Percentiles rank a stretch among this genome's conserved stretches.
phyloP scores from a whole-genome alignment of 2,329 filamentous ascomycete species.

The Fusarium beomiforme region DNA sequence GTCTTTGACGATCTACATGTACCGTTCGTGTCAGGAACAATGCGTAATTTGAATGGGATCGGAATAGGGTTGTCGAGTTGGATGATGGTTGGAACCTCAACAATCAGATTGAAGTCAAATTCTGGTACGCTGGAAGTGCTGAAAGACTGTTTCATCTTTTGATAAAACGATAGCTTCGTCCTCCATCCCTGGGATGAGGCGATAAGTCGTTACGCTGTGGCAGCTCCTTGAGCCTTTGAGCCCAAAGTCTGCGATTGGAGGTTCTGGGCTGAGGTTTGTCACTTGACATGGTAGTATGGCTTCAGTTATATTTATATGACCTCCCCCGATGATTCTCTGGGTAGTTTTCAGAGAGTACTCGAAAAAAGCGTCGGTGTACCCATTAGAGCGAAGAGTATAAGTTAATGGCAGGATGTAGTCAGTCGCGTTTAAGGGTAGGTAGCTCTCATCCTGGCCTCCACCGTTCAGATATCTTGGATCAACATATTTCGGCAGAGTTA shows the following conservation, averaged over 20 bases:
- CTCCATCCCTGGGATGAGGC: conserved; percentile 48
- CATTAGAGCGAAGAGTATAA: background rate
- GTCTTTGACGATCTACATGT: conserved; percentile 36
- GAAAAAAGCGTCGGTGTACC: conserved; percentile 9
- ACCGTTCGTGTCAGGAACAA: conserved; percentile 18
- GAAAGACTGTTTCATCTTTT: conserved; percentile 49
- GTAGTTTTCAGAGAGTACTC: conserved; percentile 51
- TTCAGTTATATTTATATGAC: background rate
- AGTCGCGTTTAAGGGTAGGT: background rate
- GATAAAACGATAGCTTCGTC: conserved; percentile 46
- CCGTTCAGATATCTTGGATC: background rate
- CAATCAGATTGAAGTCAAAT: conserved; percentile 41
- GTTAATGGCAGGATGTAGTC: conserved; percentile 11
- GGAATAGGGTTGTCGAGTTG: conserved; percentile 43
- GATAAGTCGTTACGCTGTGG: conserved; percentile 35
- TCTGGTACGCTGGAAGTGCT: conserved; percentile 49
- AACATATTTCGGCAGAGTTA: conserved; percentile 41
- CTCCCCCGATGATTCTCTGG: conserved; percentile 19
- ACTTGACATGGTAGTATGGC: conserved; percentile 42
- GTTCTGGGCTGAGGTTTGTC: background rate
- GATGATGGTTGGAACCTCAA: conserved; percentile 44
- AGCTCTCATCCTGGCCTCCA: background rate
- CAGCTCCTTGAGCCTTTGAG: background rate
- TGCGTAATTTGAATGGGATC: conserved; percentile 40
- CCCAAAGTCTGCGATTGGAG: conserved; percentile 32